Evolutionary conservation across 2,329 filamentous ascomycete species (phyloP).

Genomic region (Raffaelea ambrosiae): DNA sequence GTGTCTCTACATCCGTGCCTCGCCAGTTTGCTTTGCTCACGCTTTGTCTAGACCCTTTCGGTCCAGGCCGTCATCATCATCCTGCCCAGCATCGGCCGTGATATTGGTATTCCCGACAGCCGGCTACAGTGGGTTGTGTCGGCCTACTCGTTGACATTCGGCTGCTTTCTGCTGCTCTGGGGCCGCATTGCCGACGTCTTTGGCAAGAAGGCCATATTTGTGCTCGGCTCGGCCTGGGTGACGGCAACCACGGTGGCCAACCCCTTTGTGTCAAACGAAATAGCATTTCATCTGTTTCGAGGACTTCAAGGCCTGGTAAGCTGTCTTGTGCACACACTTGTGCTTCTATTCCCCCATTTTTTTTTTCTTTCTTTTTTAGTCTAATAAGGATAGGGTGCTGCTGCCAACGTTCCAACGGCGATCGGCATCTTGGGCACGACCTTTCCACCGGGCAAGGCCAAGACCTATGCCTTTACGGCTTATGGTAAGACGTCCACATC

Average conservation of each 20-base stretch:
- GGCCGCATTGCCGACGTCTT: conserved; percentile 60
- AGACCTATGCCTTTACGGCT: conserved; percentile 61
- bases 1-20: neutral
- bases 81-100: conserved; percentile 50
- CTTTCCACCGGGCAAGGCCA: conserved; percentile 58
- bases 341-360: too few relatives aligned
- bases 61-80: conserved; percentile 54
- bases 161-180: conserved; percentile 60
- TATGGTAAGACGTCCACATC: conserved; percentile 34
- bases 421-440: conserved; percentile 62
- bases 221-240: conserved; percentile 56
- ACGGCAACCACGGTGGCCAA: conserved; percentile 49
- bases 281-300: conserved; percentile 58
- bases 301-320: conserved; percentile 54
- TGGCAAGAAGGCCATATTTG: conserved; percentile 57
- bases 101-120: conserved; percentile 46
- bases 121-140: conserved; percentile 60
- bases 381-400: conserved; percentile 39
- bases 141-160: conserved; percentile 56
- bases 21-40: neutral
- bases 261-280: conserved; percentile 58
- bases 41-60: conserved; percentile 27
- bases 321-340: neutral
- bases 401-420: conserved; percentile 62
- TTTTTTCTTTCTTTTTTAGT: neutral